Base-by-base conservation (phyloP, 345 rosid genomes). In the Tarenaya hassleriana region DNA sequence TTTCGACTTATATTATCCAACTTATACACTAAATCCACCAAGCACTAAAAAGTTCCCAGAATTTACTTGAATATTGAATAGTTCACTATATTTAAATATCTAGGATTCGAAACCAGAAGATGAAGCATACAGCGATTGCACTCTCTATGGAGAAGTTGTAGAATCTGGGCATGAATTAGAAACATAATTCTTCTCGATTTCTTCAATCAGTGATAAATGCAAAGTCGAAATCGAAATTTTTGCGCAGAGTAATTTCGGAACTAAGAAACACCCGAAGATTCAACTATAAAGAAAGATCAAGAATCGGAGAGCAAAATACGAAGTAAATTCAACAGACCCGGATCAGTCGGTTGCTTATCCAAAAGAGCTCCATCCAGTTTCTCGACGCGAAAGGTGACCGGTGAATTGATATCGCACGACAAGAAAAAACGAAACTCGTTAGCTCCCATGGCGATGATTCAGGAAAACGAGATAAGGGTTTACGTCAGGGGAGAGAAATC, bases 401-500 rank as follows among this genome's bases (percentile, higher is more conserved):
- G 97, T 3, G 76, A 84, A 69, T 92, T 88, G 83, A 92, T 75
- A 67, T 92, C 98, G 77, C 91, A 83, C 21, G 98, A 88, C 47
- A 92, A 62, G 76, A 92, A 92, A 85, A 92, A 88, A 4, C 98
- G 90, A 62, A 88, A 88, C 73, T 88, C 98, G 78, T 77, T 88
- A 40, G 84, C 76, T 19, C 74, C 76, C 97, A 92, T 92, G 16
- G 9, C 7, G 35, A 16, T 31, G 40, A 15, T 15, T 38, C 34
- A 56, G 21, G 34, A 0, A 12, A 44, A 50, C 54, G 16, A 52
- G 52, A 34, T 59, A 52, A 59, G 45, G 60, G 60, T 0, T 66
- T 52, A 52, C 3, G 29, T 24, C 2, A 2, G 29, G 29, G 29
- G 29, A 24, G 29, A 24, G 29, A 24, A 24, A 24, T 24, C 5